A percentile compares a stretch with the other conserved stretches of the same genome.
Conservation (phyloP, 2,329 filamentous ascomycete species). For the Pseudogymnoascus sp. region DNA sequence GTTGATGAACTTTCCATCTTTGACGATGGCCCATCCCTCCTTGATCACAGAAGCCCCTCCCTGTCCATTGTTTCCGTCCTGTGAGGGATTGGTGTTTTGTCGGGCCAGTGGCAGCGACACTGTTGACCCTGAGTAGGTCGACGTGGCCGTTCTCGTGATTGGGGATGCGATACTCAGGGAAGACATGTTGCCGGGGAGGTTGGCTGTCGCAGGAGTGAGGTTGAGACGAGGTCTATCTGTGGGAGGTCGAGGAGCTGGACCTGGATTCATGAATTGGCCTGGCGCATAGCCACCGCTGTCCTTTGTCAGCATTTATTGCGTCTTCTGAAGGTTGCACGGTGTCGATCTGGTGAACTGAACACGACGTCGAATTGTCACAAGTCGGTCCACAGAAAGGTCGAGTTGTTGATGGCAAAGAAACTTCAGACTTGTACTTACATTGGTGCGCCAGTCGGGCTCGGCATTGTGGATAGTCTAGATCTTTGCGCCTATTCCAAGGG, state of each 20-base stretch:
- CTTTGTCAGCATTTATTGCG: conserved; percentile 1
- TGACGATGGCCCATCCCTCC: conserved; percentile 75
- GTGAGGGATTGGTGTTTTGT: conserved; percentile 38
- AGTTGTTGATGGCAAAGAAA: neutral
- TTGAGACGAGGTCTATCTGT: conserved; percentile 74
- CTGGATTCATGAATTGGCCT: conserved; percentile 88
- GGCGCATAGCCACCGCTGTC: conserved; percentile 37
- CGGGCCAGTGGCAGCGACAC: conserved; percentile 64
- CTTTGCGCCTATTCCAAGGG: neutral
- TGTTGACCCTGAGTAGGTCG: conserved; percentile 62
- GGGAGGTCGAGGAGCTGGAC: conserved; percentile 85
- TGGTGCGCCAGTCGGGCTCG: conserved; percentile 1
- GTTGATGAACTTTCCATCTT: conserved; percentile 82
- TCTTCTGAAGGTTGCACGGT: neutral
- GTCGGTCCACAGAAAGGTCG: neutral
- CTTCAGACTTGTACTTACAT: neutral
- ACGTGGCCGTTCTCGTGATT: conserved; percentile 56
- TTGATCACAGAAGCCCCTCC: conserved; percentile 69
- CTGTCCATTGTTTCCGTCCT: conserved; percentile 51
- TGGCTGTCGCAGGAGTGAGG: conserved; percentile 64
- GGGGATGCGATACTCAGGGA: conserved; percentile 67
- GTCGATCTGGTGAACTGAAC: neutral
- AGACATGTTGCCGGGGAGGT: conserved; percentile 69
- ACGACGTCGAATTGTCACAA: neutral
- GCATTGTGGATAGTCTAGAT: neutral